These are phyloP conservation scores for Evansstolkia leycettana DNA, from an alignment of 495 filamentous ascomycete species.

Conservation along the genomic window DNA sequence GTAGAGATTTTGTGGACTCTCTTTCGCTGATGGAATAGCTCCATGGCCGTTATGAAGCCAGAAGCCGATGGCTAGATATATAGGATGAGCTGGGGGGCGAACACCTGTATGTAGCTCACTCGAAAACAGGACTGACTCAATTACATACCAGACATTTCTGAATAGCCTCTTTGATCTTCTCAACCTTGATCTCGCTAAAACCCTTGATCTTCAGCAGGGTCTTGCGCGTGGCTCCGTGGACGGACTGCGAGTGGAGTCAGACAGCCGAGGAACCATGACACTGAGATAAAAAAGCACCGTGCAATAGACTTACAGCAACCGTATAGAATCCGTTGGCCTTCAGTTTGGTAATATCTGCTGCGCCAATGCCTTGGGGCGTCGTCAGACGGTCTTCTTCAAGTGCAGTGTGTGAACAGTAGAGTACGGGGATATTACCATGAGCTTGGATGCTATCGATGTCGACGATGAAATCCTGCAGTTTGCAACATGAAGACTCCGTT, in stretches of 20 bases:
- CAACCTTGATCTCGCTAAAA: constrained; percentile 71
- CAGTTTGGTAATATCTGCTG: constrained; percentile 63
- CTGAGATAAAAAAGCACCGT: background rate
- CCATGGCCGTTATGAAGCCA: constrained; percentile 68
- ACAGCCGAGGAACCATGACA: constrained; percentile 1
- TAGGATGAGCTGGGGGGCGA: no score
- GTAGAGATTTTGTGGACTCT: constrained; percentile 58
- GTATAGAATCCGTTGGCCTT: constrained; percentile 61
- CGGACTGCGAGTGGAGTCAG: constrained; percentile 31
- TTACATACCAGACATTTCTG: constrained; percentile 53
- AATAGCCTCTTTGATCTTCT: constrained; percentile 70
- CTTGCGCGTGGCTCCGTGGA: constrained; percentile 52
- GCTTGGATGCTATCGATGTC: constrained; percentile 66
- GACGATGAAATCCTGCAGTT: constrained; percentile 43
- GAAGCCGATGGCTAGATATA: constrained; percentile 43
- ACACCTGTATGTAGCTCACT: no score
- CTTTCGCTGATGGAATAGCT: constrained; percentile 56
- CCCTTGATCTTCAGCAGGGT: constrained; percentile 65
- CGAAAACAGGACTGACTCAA: background rate
- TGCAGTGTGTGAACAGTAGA: constrained; percentile 1
- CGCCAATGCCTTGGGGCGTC: constrained; percentile 44
- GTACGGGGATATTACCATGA: constrained; percentile 40
- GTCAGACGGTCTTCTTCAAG: background rate
- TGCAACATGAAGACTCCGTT: background rate
- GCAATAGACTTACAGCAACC: constrained; percentile 39